A percentile compares a stretch with the other conserved stretches of the same genome.
phyloP scores from a whole-genome alignment of 441 rosid genomes.

The Raphanus hybrid region DNA sequence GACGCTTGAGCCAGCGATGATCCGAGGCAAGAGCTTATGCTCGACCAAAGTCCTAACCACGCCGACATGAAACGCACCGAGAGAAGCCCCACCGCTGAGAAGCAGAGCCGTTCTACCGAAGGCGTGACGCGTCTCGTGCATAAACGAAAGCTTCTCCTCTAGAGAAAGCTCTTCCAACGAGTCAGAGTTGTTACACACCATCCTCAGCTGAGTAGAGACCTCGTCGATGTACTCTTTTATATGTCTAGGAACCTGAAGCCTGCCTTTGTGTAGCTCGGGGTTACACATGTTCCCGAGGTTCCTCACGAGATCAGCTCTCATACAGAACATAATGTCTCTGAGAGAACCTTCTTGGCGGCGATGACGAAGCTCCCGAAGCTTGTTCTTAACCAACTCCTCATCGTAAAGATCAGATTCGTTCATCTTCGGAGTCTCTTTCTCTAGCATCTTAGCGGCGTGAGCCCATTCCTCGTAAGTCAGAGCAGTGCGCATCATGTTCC shows the following conservation, averaged over 20 bases:
- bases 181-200: constrained; percentile 82
- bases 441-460: constrained; percentile 97
- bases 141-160: constrained; percentile 90
- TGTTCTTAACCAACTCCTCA: constrained; percentile 86
- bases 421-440: constrained; percentile 78
- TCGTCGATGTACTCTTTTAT: constrained; percentile 92
- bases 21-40: constrained; percentile 86
- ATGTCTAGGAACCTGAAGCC: constrained; percentile 89
- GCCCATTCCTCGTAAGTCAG: constrained; percentile 97
- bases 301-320: constrained; percentile 96
- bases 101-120: constrained; percentile 98
- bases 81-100: constrained; percentile 95
- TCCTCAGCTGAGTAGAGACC: constrained; percentile 83
- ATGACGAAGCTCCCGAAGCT: constrained; percentile 76
- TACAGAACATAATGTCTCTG: constrained; percentile 89
- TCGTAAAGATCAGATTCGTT: constrained; percentile 80
- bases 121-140: constrained; percentile 96
- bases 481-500: constrained; percentile 93
- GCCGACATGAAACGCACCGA: constrained; percentile 90
- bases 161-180: constrained; percentile 74
- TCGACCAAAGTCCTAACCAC: constrained; percentile 86
- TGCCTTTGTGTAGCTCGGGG: constrained; percentile 93
- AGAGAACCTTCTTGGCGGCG: constrained; percentile 88
- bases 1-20: constrained; percentile 93
- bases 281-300: constrained; percentile 98